Evolutionary conservation across 202 grass and related monocot species (phyloP).

Genomic region (Carex sylvatica): DNA sequence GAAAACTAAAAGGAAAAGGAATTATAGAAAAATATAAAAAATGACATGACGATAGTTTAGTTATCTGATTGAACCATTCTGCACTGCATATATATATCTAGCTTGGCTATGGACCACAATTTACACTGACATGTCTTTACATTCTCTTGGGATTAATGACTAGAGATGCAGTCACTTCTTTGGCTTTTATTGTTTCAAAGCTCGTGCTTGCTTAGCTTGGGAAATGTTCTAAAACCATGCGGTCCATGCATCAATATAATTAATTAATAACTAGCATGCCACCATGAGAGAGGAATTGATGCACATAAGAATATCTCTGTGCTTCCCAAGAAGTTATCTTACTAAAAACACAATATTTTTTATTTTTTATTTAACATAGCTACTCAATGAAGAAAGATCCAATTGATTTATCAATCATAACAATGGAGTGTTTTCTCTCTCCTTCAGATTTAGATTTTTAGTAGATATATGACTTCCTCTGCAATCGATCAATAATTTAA

Average conservation of each 20-base stretch:
- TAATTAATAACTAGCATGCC: background rate
- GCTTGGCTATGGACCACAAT: constrained; percentile 26
- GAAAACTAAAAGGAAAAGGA: background rate
- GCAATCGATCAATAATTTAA: background rate
- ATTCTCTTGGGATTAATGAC: constrained; percentile 36
- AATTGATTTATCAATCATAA: constrained; percentile 1
- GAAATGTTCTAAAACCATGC: background rate
- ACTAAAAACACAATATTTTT: background rate
- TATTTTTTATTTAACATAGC: background rate
- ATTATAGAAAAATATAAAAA: constrained; percentile 1
- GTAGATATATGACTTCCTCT: background rate
- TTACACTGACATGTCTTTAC: constrained; percentile 26
- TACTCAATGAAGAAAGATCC: constrained; percentile 13
- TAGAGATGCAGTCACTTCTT: constrained; percentile 13
- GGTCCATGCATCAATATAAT: background rate
- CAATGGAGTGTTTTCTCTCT: background rate
- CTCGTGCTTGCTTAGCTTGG: constrained; percentile 5
- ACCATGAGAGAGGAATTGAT: background rate
- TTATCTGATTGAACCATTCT: constrained; percentile 27
- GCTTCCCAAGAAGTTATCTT: background rate
- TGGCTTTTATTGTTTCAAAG: constrained; percentile 12
- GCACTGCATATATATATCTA: background rate
- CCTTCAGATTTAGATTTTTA: background rate
- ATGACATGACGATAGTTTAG: constrained; percentile 27
- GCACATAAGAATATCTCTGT: background rate